phyloP scores from a whole-genome alignment of 2,329 filamentous ascomycete genomes.

The Annulohypoxylon truncatum region DNA sequence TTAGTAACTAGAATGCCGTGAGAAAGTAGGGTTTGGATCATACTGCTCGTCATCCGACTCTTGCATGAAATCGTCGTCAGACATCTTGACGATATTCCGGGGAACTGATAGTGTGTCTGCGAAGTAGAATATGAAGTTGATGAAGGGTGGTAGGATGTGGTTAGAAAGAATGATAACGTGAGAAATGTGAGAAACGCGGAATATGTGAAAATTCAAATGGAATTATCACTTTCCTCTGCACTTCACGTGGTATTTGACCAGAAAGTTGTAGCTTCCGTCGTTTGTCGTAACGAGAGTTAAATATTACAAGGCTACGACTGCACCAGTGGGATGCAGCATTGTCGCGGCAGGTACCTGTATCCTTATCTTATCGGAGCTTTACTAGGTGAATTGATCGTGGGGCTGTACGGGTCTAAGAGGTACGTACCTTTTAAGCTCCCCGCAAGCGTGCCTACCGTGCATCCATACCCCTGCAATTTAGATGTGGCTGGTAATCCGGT shows the following conservation, averaged over 20 bases:
- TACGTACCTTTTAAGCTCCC: conserved; percentile 3
- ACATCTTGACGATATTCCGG: conserved; percentile 65
- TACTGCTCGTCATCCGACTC: conserved; percentile 90
- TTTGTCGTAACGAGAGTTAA: background rate
- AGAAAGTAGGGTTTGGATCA: background rate
- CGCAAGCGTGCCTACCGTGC: background rate
- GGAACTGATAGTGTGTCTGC: conserved; percentile 1
- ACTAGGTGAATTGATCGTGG: conserved; percentile 9
- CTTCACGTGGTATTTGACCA: background rate
- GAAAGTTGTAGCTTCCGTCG: conserved; percentile 4
- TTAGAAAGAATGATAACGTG: background rate
- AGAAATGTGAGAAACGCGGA: background rate
- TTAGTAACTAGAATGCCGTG: background rate
- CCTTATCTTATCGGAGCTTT: conserved; percentile 34
- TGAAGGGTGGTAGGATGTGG: background rate
- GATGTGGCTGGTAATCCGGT: conserved; percentile 33
- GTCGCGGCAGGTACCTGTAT: background rate
- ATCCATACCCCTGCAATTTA: background rate
- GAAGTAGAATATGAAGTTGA: background rate
- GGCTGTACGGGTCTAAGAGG: conserved; percentile 4
- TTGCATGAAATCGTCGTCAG: conserved; percentile 94
- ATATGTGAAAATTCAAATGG: background rate
- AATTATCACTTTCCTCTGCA: background rate
- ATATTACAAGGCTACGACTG: conserved; percentile 2
- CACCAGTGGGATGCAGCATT: background rate